Evolutionary conservation across 1,284 basidiomycete genomes (phyloP), one percentile per base, ranked within the genome.

Genomic region (Moesziomyces sp.): DNA sequence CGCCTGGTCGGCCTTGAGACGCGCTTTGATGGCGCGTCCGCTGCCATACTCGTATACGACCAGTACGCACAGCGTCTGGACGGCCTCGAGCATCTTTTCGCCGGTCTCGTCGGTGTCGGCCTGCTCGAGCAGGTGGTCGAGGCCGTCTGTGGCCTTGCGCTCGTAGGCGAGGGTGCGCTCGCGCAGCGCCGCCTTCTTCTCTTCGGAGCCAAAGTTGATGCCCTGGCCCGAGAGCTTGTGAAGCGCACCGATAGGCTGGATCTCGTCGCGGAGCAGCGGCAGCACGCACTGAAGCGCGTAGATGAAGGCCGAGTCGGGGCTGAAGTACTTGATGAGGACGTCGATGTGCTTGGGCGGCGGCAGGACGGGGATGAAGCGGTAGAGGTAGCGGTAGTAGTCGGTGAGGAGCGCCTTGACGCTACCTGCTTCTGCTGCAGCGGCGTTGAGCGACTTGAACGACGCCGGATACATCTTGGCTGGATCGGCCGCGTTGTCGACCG

Each of bases 1-100:
- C 23, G 78, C 79, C 62, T 79, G 76, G 45, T 81, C 79, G 7
- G 78, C 79, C 55, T 81, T 81, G 30, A 81, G 53, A 11, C 79
- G 68, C 21, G 79, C 74, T 55, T 81, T 81, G 55, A 80, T 65
- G 38, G 79, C 72, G 26, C 77, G 57, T 19, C 79, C 78, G 60
- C 67, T 76, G 46, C 79, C 79, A 49, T 81, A 81, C 65, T 78
- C 78, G 58, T 76, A 80, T 18, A 81, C 68, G 28, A 70, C 66
- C 4, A 81, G 62, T 28, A 80, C 73, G 45, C 71, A 73, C 16
- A 81, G 59, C 19, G 78, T 74, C 49, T 81, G 79, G 19, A 80
- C 70, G 10, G 78, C 74, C 28, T 80, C 79, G 50, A 81, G 67
- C 40, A 60, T 68, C 46, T 68, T 64, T 40, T 59, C 70, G 21